Conservation (phyloP, 2,329 filamentous ascomycete genomes). For the Pyrenochaeta sp. region DNA sequence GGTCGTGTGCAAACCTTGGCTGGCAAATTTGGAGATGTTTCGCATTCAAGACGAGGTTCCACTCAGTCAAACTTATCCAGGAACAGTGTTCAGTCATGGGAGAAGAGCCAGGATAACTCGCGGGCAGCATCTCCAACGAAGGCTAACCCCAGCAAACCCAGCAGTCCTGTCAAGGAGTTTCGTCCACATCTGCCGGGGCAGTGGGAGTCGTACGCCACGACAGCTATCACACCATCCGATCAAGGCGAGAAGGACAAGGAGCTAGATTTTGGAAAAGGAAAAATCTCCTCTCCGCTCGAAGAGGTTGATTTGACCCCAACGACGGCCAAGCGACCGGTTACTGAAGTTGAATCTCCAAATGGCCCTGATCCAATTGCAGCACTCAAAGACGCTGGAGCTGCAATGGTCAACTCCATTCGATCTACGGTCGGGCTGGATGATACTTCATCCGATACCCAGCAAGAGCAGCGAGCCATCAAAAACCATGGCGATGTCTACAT, state of each 20-base stretch:
- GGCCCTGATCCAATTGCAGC: conserved; percentile 51
- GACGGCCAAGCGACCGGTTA: conserved; percentile 45
- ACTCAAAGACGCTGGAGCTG: conserved; percentile 57
- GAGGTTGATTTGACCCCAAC: conserved; percentile 48
- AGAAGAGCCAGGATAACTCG: conserved; percentile 49
- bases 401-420: conserved; percentile 58
- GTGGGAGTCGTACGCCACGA: conserved; percentile 61
- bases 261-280: conserved; percentile 19
- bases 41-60: conserved; percentile 57
- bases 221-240: conserved; percentile 45
- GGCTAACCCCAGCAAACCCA: conserved; percentile 43
- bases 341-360: conserved; percentile 25
- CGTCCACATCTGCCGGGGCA: conserved; percentile 62
- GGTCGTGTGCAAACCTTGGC: conserved; percentile 61
- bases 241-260: conserved; percentile 39
- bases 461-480: conserved; percentile 9
- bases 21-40: conserved; percentile 58
- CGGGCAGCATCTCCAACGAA: conserved; percentile 45
- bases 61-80: conserved; percentile 54
- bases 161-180: conserved; percentile 51
- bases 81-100: conserved; percentile 52
- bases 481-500: conserved; percentile 47
- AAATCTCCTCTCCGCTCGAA: conserved; percentile 25
- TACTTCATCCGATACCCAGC: conserved; percentile 22
- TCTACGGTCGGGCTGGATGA: conserved; percentile 46